Base-by-base conservation (phyloP, 352 stramenopile species). In the Globisporangium echinulatum region DNA sequence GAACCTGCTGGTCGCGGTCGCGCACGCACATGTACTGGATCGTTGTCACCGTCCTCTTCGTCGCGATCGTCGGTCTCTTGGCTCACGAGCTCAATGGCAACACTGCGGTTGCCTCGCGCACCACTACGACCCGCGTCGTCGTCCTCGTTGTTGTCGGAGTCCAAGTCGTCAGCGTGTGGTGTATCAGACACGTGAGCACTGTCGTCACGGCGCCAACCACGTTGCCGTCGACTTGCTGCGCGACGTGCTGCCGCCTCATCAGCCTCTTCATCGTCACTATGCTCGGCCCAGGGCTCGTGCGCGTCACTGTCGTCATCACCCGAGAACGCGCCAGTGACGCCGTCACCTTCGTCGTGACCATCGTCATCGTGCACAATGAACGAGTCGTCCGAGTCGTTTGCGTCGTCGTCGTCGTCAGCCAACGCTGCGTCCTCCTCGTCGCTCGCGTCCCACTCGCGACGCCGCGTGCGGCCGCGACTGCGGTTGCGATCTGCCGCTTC, bases 361-460 rank as follows among this genome's bases (percentile, higher is more conserved):
- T 82, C 59, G 40, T 87, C 76, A 48, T 87, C 70, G 15, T 66
- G 59, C 10, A 87, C 79, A 46, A 91, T 85, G 38, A 91, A 91
- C 11, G 77, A 91, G 58, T 89, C 74, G 17, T 91, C 75, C 3
- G 71, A 83, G n/a, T 79, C 70, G 15, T 50, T 8, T 11, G 13
- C 42, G 14, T 10, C 46, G 9, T 71, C 65, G 48, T 75, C 69
- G 42, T 77, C 71, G 37, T 79, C 73, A 49, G 38, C 50, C 5
- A 64, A 51, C 37, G 43, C n/a, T 6, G 52, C 52, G 8, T 77
- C 63, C 4, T 75, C 70, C 2, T 75, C 61, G 50, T 85, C 75
- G 37, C 75, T 75, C 13, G 72, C 71, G n/a, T 59, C 54, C 36
- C 62, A 57, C 49, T 61, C 53, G 6, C 58, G 57, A 36, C 64